Evolutionary conservation across 1,139 yeast species (phyloP).

Genomic region (Kazachstania sp.): DNA sequence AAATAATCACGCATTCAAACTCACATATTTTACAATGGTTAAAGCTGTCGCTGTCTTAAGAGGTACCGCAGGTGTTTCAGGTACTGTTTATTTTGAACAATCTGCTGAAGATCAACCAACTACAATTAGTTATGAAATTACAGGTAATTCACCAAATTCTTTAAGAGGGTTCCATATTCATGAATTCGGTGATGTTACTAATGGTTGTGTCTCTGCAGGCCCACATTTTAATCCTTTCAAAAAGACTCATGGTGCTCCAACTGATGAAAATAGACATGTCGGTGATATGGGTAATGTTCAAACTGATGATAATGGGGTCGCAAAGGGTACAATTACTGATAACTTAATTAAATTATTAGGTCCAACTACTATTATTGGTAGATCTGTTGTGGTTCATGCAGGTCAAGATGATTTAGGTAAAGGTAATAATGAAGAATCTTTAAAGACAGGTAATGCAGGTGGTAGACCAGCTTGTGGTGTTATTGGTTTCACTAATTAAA

Average conservation of each 20-base stretch:
- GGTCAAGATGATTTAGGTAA: conserved; percentile 95
- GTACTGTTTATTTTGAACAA: conserved; percentile 83
- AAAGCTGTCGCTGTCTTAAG: conserved; percentile 82
- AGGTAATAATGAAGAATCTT: conserved; percentile 90
- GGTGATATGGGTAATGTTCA: conserved; percentile 95
- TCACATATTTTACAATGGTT: conserved; percentile 17
- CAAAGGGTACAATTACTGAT: conserved; percentile 83
- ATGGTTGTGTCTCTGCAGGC: conserved; percentile 98
- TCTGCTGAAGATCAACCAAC: conserved; percentile 69
- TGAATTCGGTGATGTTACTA: conserved; percentile 97
- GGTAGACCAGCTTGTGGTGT: conserved; percentile 99
- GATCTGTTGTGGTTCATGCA: conserved; percentile 92
- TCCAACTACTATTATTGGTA: conserved; percentile 78
- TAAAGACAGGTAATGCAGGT: conserved; percentile 98
- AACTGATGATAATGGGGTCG: conserved; percentile 79
- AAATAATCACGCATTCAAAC: neutral
- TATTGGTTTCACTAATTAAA: conserved; percentile 60
- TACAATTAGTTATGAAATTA: conserved; percentile 75
- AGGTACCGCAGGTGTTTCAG: conserved; percentile 86
- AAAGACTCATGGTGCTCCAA: conserved; percentile 91
- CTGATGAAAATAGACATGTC: conserved; percentile 82
- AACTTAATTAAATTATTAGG: conserved; percentile 71
- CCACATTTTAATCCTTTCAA: conserved; percentile 96
- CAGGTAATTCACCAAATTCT: conserved; percentile 82
- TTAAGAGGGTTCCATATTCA: conserved; percentile 96